Conservation (phyloP, 257 asterid species). For the Scutellaria minor region DNA sequence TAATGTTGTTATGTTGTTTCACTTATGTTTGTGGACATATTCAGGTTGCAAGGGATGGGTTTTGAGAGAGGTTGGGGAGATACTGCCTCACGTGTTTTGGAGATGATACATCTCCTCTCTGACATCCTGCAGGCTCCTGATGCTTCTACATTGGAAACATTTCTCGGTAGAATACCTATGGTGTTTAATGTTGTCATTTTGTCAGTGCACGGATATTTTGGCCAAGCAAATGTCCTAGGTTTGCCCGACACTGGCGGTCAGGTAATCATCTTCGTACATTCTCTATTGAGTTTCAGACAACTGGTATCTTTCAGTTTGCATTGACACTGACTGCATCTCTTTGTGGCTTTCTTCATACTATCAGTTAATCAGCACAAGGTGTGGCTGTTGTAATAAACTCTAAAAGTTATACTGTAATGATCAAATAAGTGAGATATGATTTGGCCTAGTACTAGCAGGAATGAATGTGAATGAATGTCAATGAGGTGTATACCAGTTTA, state of each 20-base stretch:
- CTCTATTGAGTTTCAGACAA: background rate
- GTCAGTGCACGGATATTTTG: conserved; percentile 93
- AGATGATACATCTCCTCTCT: conserved; percentile 87
- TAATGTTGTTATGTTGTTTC: background rate
- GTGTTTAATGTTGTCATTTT: conserved; percentile 90
- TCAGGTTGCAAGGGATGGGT: conserved; percentile 95
- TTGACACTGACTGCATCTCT: too few relatives aligned
- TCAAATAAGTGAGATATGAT: too few relatives aligned
- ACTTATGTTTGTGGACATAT: conserved; percentile 11
- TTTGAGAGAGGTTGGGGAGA: conserved; percentile 99
- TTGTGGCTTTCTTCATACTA: too few relatives aligned
- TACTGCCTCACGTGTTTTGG: conserved; percentile 69
- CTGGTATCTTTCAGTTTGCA: too few relatives aligned
- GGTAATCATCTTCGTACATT: conserved; percentile 49
- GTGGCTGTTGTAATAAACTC: too few relatives aligned
- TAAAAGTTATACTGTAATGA: too few relatives aligned
- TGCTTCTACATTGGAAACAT: conserved; percentile 78
- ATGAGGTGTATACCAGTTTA: background rate
- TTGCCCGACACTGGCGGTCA: conserved; percentile 99
- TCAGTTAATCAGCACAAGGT: too few relatives aligned
- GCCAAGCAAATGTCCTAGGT: conserved; percentile 98
- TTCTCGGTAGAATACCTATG: conserved; percentile 96
- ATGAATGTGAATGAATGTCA: background rate
- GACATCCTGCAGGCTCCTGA: conserved; percentile 98
- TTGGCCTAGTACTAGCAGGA: background rate